phyloP scores from a whole-genome alignment of 106 monocot genomes.

The Dioscorea dumetorum region DNA sequence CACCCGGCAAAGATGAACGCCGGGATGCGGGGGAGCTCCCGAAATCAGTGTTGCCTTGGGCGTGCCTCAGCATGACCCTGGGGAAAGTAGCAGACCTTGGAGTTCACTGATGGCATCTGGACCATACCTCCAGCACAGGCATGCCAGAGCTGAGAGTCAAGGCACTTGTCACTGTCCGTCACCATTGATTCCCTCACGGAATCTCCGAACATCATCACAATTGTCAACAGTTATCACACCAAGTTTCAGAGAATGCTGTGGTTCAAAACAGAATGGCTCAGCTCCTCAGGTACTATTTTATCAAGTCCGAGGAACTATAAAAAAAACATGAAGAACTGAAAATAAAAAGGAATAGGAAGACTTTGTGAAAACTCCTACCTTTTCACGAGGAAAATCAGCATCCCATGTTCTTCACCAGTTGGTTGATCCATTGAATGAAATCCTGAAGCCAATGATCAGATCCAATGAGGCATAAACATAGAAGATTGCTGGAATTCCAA shows the following conservation, averaged over 20 bases:
- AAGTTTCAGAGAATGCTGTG: conserved; percentile 3
- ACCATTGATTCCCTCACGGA: conserved; percentile 6
- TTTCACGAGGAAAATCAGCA: not conserved
- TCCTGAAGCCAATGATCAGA: conserved; percentile 1
- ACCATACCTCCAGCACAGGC: conserved; percentile 77
- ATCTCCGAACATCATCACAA: not conserved
- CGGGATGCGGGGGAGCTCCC: conserved; percentile 16
- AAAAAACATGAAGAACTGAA: not conserved
- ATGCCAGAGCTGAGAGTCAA: conserved; percentile 72
- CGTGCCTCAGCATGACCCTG: conserved; percentile 78
- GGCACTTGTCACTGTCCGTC: conserved; percentile 38
- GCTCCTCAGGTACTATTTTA: not conserved
- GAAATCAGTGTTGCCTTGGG: conserved; percentile 22
- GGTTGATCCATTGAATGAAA: not conserved
- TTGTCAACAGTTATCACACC: not conserved
- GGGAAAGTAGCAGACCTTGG: conserved; percentile 69
- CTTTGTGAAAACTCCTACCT: not conserved
- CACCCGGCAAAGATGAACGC: conserved; percentile 43
- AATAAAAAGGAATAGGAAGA: not conserved
- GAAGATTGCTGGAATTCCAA: not conserved
- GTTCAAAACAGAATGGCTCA: not conserved
- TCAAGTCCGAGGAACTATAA: not conserved
- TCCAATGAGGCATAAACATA: not conserved
- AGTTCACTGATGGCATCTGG: conserved; percentile 55
- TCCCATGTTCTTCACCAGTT: not conserved